Percentiles rank a stretch among this genome's conserved stretches.
These are phyloP conservation scores for Solanum bukasovii DNA, from an alignment of 257 asterid species.

Conservation along the genomic window DNA sequence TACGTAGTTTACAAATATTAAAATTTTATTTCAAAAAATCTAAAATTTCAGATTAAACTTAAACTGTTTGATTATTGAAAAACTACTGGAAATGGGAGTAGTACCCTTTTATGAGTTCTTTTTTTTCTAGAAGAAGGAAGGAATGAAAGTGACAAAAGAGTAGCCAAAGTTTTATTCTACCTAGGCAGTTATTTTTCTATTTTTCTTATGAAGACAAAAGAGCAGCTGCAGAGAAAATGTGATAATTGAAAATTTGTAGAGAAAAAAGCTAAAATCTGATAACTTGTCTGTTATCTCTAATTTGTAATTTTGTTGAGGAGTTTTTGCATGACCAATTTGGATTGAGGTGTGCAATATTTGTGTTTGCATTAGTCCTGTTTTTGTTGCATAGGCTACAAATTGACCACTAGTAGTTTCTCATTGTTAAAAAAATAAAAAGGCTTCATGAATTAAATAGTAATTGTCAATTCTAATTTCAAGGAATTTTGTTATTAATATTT, in stretches of 20 bases:
- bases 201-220: background rate
- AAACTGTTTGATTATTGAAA: no score
- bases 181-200: background rate
- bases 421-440: background rate
- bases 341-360: background rate
- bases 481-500: no score
- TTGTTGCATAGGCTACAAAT: background rate
- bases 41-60: no score
- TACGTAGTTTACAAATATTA: no score
- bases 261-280: background rate
- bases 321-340: slow-evolving; percentile 1
- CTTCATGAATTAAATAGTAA: no score
- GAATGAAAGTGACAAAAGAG: background rate
- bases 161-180: background rate
- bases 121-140: background rate
- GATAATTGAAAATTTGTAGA: background rate
- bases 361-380: background rate
- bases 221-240: background rate
- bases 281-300: background rate
- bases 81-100: no score
- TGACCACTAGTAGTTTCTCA: background rate
- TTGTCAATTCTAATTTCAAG: no score
- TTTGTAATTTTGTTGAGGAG: slow-evolving; percentile 1
- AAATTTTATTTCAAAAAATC: no score
- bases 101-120: background rate